Conservation (phyloP, 2,329 filamentous ascomycete species). For the Penicillium sp. region DNA sequence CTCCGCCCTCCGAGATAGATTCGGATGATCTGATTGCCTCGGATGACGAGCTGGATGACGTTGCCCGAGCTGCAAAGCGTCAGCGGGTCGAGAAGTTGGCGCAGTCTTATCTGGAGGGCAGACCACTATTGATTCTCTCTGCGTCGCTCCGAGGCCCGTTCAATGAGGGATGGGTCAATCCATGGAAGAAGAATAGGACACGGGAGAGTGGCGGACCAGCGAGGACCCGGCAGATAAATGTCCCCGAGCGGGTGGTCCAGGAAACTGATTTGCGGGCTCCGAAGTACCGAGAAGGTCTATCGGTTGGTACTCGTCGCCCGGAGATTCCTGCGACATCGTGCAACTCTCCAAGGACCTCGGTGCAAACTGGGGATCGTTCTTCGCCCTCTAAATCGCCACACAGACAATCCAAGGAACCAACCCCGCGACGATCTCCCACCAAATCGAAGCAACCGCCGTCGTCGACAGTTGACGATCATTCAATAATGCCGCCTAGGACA, state of each 20-base stretch:
- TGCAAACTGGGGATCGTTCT: not conserved
- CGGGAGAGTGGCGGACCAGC: not conserved
- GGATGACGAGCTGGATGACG: slow-evolving; percentile 39
- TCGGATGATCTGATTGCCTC: slow-evolving; percentile 31
- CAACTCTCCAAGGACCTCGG: not conserved
- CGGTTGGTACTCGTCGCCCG: not conserved
- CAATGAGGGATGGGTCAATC: slow-evolving; percentile 44
- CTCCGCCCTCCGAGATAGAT: slow-evolving; percentile 24
- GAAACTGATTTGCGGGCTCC: slow-evolving; percentile 27
- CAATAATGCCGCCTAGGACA: not conserved
- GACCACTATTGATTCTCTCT: slow-evolving; percentile 44
- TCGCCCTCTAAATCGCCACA: not conserved
- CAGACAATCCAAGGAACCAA: not conserved
- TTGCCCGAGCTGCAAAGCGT: slow-evolving; percentile 34
- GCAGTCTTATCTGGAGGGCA: slow-evolving; percentile 41
- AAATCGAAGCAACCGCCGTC: not conserved
- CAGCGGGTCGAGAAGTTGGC: slow-evolving; percentile 42
- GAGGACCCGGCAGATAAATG: not conserved
- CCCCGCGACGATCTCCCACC: not conserved
- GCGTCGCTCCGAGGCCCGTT: slow-evolving; percentile 47
- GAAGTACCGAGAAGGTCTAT: slow-evolving; percentile 16
- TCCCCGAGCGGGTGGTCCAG: slow-evolving; percentile 21
- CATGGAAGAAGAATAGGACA: slow-evolving; percentile 38
- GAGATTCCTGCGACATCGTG: not conserved
- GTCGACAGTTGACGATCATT: not conserved